These are phyloP conservation scores for Musa troglodytarum DNA, from an alignment of 176 grass and related monocot genomes.

Conservation along the genomic window DNA sequence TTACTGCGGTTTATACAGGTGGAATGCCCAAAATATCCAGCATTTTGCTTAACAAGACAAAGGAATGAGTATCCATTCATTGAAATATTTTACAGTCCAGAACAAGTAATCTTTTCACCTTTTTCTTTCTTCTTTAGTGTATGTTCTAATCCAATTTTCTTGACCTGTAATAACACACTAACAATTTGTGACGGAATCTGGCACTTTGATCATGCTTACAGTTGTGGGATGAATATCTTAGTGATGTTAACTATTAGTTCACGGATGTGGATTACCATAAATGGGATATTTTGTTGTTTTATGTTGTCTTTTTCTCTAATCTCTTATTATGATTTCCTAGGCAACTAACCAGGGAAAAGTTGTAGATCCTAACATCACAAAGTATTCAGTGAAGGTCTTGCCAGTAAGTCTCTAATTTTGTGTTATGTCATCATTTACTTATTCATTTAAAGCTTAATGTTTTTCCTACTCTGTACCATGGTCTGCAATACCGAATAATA, in stretches of 20 bases:
- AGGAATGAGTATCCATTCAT: conserved; percentile 91
- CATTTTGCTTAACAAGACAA: conserved; percentile 83
- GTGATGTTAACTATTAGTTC: background rate
- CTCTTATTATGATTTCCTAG: conserved; percentile 21
- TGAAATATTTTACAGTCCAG: conserved; percentile 92
- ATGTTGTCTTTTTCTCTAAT: background rate
- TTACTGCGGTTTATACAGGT: conserved; percentile 32
- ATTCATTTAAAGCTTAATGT: background rate
- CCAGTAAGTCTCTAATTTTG: conserved; percentile 49
- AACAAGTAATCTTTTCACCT: conserved; percentile 46
- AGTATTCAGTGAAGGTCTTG: conserved; percentile 79
- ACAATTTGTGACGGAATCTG: background rate
- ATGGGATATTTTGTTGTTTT: background rate
- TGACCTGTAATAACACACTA: background rate
- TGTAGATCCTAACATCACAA: conserved; percentile 56
- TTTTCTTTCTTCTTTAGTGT: conserved; percentile 1
- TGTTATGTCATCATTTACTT: background rate
- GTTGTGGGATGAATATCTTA: background rate
- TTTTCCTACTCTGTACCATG: background rate
- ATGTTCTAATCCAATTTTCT: background rate
- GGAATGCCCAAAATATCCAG: conserved; percentile 92
- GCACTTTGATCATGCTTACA: background rate
- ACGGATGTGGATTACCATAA: background rate
- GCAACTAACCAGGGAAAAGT: conserved; percentile 52
- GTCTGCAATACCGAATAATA: no score